A percentile compares a stretch with the other conserved stretches of the same genome.
Conservation (phyloP, 352 stramenopile genomes). For the Pythium apleroticum region DNA sequence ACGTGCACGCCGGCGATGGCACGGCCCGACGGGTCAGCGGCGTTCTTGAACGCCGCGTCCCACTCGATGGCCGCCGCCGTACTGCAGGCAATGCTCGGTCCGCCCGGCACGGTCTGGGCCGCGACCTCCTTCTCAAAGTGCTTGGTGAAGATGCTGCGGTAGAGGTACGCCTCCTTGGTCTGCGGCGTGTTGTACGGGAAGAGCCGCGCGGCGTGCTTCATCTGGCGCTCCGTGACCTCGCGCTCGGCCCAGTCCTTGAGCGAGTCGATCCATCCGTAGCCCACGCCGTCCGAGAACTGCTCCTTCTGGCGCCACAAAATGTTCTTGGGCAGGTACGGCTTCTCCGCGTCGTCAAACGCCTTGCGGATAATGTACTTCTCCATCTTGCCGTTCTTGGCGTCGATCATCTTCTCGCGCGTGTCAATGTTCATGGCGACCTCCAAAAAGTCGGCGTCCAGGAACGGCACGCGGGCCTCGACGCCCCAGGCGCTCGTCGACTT, state of each 20-base stretch:
- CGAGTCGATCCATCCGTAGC: slow-evolving; percentile 98
- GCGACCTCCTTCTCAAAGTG: slow-evolving; percentile 97
- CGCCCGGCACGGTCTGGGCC: slow-evolving; percentile 95
- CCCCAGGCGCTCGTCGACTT: slow-evolving; percentile 98
- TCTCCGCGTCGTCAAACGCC: slow-evolving; percentile 96
- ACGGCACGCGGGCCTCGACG: slow-evolving; percentile 97
- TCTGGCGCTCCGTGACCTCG: slow-evolving; percentile 95
- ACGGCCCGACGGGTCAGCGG: slow-evolving; percentile 94
- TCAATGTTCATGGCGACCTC: slow-evolving; percentile 98
- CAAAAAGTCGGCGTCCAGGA: slow-evolving; percentile 98
- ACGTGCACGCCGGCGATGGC: slow-evolving; percentile 95
- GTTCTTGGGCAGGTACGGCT: slow-evolving; percentile 96
- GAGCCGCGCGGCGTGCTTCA: slow-evolving; percentile 91
- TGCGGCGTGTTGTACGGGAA: slow-evolving; percentile 98
- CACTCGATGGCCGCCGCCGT: slow-evolving; percentile 97
- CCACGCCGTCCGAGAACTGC: slow-evolving; percentile 99
- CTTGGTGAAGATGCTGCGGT: slow-evolving; percentile 98
- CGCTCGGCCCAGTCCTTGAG: slow-evolving; percentile 95
- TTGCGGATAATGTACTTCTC: slow-evolving; percentile 99
- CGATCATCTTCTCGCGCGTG: slow-evolving; percentile 97
- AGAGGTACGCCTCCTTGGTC: slow-evolving; percentile 97
- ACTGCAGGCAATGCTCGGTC: slow-evolving; percentile 98
- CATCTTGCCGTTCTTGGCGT: slow-evolving; percentile 89
- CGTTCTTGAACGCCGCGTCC: slow-evolving; percentile 94
- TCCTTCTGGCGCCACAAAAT: slow-evolving; percentile 99